Conservation (phyloP, 2,329 filamentous ascomycete species). For the Fusarium circinatum region DNA sequence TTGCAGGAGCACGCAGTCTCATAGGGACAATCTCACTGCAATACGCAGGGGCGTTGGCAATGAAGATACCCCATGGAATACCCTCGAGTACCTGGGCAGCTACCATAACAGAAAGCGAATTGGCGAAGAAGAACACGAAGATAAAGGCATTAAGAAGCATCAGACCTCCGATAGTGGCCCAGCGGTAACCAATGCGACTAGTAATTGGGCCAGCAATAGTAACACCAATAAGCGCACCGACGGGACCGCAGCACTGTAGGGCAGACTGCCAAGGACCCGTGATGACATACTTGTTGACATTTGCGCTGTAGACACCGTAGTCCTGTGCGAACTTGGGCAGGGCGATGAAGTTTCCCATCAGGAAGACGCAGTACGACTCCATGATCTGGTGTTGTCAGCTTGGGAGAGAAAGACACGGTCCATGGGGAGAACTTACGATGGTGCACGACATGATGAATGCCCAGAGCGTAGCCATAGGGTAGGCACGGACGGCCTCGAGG, state of each 20-base stretch:
- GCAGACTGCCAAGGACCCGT: slow-evolving; percentile 52
- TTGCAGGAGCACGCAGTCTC: slow-evolving; percentile 63
- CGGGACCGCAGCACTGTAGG: slow-evolving; percentile 48
- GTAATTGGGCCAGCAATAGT: slow-evolving; percentile 52
- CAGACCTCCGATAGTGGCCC: slow-evolving; percentile 51
- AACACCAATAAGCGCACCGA: slow-evolving; percentile 51
- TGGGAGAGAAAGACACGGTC: rapidly evolving
- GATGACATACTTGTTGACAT: slow-evolving; percentile 47
- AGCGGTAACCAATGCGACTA: slow-evolving; percentile 51
- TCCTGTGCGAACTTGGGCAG: slow-evolving; percentile 49
- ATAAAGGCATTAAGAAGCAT: slow-evolving; percentile 52
- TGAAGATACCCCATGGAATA: slow-evolving; percentile 72
- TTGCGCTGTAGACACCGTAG: slow-evolving; percentile 49
- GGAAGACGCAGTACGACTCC: slow-evolving; percentile 61
- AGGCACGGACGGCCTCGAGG: neutral
- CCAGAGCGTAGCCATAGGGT: neutral
- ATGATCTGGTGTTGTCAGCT: slow-evolving; percentile 52
- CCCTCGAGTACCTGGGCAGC: slow-evolving; percentile 67
- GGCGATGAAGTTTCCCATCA: slow-evolving; percentile 59
- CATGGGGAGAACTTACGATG: neutral
- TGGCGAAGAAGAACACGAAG: slow-evolving; percentile 64
- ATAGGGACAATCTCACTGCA: slow-evolving; percentile 69
- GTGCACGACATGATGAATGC: neutral
- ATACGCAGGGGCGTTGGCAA: slow-evolving; percentile 70
- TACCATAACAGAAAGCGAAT: slow-evolving; percentile 56